Percentiles rank a stretch among this genome's conserved stretches.
Conservation (phyloP, 805 yeast genomes). For the Saccharomyces kudriavzevii region DNA sequence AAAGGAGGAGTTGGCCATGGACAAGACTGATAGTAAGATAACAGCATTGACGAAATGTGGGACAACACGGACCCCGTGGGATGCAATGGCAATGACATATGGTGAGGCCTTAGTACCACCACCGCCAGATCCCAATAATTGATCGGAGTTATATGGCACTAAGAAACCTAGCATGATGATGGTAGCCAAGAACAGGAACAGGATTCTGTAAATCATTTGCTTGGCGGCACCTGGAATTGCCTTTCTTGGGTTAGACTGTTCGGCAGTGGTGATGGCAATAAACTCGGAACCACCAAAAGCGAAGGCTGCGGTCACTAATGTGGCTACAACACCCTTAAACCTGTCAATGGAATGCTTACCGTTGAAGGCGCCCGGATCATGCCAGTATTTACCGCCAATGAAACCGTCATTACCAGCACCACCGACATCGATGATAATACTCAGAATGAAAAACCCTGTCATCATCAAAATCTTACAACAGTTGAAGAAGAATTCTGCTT, state of each 20-base stretch:
- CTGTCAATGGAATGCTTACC: conserved; percentile 33
- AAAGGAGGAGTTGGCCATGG: conserved; percentile 71
- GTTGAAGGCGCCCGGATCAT: conserved; percentile 45
- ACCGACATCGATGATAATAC: conserved; percentile 38
- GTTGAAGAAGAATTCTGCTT: conserved; percentile 59
- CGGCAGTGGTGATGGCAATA: conserved; percentile 52
- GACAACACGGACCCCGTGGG: conserved; percentile 54
- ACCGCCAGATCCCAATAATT: conserved; percentile 36
- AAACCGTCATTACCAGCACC: conserved; percentile 37
- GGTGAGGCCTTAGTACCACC: conserved; percentile 56
- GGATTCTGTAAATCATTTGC: conserved; percentile 48
- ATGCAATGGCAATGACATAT: conserved; percentile 52
- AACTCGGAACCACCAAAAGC: conserved; percentile 57
- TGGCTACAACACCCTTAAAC: conserved; percentile 47
- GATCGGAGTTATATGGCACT: conserved; percentile 43
- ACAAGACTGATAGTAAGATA: conserved; percentile 59
- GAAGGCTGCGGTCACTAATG: conserved; percentile 50
- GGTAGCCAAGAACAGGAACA: conserved; percentile 42
- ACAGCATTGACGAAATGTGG: conserved; percentile 71
- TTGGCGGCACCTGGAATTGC: conserved; percentile 51
- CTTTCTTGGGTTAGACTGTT: conserved; percentile 45
- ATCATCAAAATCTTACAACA: conserved; percentile 55
- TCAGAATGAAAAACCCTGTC: conserved; percentile 49
- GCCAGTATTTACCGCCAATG: conserved; percentile 46
- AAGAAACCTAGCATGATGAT: conserved; percentile 42